A percentile compares a stretch with the other conserved stretches of the same genome.
These are phyloP conservation scores for Darksidea phi DNA, from an alignment of 495 filamentous ascomycete genomes.

Conservation along the genomic window DNA sequence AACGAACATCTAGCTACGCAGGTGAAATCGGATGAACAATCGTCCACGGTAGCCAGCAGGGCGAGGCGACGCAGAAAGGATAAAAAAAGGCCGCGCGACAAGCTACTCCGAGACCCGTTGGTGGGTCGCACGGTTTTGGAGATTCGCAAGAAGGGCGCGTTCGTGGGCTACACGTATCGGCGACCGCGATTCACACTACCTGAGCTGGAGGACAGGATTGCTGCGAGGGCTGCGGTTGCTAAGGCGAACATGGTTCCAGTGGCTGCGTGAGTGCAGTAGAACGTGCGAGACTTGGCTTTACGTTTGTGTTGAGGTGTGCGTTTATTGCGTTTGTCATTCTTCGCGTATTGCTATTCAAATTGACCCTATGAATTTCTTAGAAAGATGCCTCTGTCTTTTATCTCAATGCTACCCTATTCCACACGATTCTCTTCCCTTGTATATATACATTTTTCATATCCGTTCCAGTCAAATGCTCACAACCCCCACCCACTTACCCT, in stretches of 20 bases:
- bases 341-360: no score
- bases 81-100: conserved; percentile 73
- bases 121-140: conserved; percentile 66
- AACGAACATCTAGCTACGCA: no score
- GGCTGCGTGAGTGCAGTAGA: background rate
- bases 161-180: conserved; percentile 87
- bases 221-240: conserved; percentile 4
- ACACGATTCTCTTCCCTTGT: no score
- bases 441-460: no score
- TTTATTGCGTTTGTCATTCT: background rate
- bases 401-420: no score
- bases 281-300: background rate
- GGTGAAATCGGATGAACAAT: no score
- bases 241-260: conserved; percentile 17
- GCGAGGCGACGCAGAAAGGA: conserved; percentile 48
- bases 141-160: conserved; percentile 74
- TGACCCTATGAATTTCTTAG: no score
- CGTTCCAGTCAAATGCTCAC: no score
- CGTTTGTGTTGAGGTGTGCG: background rate
- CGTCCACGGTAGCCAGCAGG: background rate
- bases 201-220: conserved; percentile 29
- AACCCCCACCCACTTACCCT: no score
- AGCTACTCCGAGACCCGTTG: conserved; percentile 68
- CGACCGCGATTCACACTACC: conserved; percentile 47
- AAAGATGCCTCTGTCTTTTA: no score